Percentiles rank a stretch among this genome's conserved stretches.
Evolutionary conservation across 129 eudicot genomes (phyloP).

Genomic region (Arctium lappa): DNA sequence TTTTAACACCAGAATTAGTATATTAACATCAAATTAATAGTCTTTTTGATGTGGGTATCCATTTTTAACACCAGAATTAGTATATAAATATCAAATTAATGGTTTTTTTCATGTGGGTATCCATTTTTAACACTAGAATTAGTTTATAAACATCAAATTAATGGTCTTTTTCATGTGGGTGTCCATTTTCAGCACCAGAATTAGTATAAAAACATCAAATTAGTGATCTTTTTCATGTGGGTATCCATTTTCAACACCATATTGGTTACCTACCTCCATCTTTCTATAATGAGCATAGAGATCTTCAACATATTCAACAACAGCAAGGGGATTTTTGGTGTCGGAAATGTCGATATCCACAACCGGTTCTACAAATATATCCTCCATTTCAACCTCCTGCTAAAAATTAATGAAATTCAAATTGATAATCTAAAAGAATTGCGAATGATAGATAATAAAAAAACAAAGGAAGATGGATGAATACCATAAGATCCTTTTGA

Average conservation of each 20-base stretch:
- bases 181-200: background rate
- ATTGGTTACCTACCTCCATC: constrained; percentile 50
- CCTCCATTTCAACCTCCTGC: constrained; percentile 83
- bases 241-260: background rate
- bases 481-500: constrained; percentile 58
- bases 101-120: background rate
- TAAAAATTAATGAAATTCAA: background rate
- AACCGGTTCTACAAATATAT: constrained; percentile 62
- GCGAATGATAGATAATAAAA: background rate
- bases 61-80: background rate
- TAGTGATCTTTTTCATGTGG: constrained; percentile 16
- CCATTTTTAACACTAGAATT: background rate
- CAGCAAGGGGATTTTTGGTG: constrained; percentile 58
- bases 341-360: constrained; percentile 69
- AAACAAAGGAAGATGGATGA: background rate
- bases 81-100: background rate
- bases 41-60: background rate
- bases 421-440: background rate
- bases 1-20: background rate
- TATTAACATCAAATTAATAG: background rate
- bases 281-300: constrained; percentile 59
- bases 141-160: background rate
- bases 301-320: constrained; percentile 73
- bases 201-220: background rate
- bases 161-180: background rate